Conservation (phyloP, 2,329 filamentous ascomycete species). For the Pestalotiopsis sp. region DNA sequence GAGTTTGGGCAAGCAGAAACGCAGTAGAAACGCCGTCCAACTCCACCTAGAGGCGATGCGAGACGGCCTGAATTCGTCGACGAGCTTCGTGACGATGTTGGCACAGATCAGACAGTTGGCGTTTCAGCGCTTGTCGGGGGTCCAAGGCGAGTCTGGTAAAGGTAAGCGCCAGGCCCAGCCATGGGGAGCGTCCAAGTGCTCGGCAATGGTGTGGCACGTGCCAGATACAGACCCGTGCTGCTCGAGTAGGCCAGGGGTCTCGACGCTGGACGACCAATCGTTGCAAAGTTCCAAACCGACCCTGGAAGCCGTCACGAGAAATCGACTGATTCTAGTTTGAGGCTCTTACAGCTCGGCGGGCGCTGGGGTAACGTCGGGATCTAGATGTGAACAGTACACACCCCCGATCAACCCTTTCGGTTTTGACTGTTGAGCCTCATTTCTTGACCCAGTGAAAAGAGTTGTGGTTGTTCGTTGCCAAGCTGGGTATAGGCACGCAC, state of each 20-base stretch:
- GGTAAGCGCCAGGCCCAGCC: neutral
- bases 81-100: constrained; percentile 2
- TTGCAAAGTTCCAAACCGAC: neutral
- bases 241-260: neutral
- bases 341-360: constrained; percentile 9
- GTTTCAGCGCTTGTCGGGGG: constrained; percentile 13
- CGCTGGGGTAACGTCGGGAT: neutral
- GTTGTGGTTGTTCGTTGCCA: constrained; percentile 2
- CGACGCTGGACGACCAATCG: neutral
- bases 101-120: constrained; percentile 11
- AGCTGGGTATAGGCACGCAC: neutral
- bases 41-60: constrained; percentile 17
- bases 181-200: neutral
- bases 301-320: constrained; percentile 2
- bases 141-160: neutral
- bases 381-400: neutral
- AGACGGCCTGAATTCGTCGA: constrained; percentile 14
- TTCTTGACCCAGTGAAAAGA: constrained; percentile 3
- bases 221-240: neutral
- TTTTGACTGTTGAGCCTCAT: constrained; percentile 1
- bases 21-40: constrained; percentile 23
- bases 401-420: neutral
- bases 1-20: constrained; percentile 21
- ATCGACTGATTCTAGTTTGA: constrained; percentile 14
- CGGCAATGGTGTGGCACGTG: neutral